Evolutionary conservation across 2,329 filamentous ascomycete genomes (phyloP), one percentile per base, ranked within the genome.

Genomic region (Paracorniculantispora psalliotae): DNA sequence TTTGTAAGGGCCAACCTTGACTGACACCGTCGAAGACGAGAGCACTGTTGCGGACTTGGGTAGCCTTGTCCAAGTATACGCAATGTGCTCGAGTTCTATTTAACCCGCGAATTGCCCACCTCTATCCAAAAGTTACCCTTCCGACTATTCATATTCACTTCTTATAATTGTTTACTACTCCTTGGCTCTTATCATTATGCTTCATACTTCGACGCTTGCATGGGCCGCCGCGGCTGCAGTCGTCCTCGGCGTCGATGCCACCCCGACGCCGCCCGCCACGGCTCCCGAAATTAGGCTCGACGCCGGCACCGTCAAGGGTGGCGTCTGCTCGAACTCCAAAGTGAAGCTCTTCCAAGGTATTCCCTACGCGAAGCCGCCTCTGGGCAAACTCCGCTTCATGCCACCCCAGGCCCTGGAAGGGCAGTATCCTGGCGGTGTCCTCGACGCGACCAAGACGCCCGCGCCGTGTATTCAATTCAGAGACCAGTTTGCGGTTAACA

Each of bases 301-400:
- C 2, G 39, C 21, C 39, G 51, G 51, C 19, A 55, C 26, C 2
- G 17, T 54, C 10, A 10, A 21, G 10, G 51, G 51, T 7, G 25
- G 25, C 25, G 5, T 33, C 3, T 55, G 51, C 39, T 8, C 37
- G n/a, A n/a, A n/a, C 43, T 54, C 30, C 19, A 35, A 35, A 19
- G 55, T 47, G 3, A 57, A 48, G 19, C 35, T 61, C 3, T 65
- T 63, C 28, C 60, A 62, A 23, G 62, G 64, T 46, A 63, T 64
- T 35, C 63, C 64, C 1, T 66, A 61, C 54, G 63, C 63, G 25
- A n/a, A 66, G 33, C 63, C 64, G 10, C 63, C 63, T 10, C 26
- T 61, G 2, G 60, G 59, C 26, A 48, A 53, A 7, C 17, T 61
- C 23, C 48, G 64, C 12, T 66, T 66, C 41, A 61, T 61, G 56